A percentile compares a stretch with the other conserved stretches of the same genome.
Evolutionary conservation across 345 rosid species (phyloP).

Genomic region (Chamaenerion angustifolium): DNA sequence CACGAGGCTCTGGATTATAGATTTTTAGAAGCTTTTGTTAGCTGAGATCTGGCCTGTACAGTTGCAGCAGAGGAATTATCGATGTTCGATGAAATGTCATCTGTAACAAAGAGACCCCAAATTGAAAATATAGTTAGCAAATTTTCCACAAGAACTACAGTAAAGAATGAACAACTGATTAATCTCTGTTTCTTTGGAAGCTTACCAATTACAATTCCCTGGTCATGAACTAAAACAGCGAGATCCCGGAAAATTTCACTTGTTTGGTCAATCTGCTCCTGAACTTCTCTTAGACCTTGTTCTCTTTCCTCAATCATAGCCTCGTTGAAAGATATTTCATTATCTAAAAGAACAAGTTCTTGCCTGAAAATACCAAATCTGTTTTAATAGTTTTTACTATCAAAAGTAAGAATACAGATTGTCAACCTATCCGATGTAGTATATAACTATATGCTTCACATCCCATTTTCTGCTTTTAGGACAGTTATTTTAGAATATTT

Average conservation of each 20-base stretch:
- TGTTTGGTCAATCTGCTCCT: conserved; percentile 48
- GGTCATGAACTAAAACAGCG: conserved; percentile 60
- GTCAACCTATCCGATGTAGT: too few species aligned
- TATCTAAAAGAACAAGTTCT: conserved; percentile 37
- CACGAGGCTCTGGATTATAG: conserved; percentile 42
- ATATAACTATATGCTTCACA: too few species aligned
- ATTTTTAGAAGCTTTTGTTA: conserved; percentile 41
- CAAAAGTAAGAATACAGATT: too few species aligned
- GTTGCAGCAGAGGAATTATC: conserved; percentile 37
- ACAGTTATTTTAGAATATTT: too few species aligned
- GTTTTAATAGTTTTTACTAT: neutral
- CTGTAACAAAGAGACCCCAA: conserved; percentile 16
- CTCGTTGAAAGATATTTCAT: conserved; percentile 57
- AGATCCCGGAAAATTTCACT: conserved; percentile 62
- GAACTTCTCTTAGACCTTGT: conserved; percentile 44
- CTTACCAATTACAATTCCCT: conserved; percentile 55
- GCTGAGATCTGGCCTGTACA: conserved; percentile 37
- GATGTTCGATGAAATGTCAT: conserved; percentile 46
- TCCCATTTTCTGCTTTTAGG: too few species aligned
- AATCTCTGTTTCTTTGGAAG: neutral
- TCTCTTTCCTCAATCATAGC: conserved; percentile 64
- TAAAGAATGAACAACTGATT: too few species aligned
- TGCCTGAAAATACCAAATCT: conserved; percentile 22
- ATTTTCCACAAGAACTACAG: neutral
- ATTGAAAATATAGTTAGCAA: neutral